These are phyloP conservation scores for Sisymbrium irio DNA, from an alignment of 345 rosid species.

Conservation along the genomic window DNA sequence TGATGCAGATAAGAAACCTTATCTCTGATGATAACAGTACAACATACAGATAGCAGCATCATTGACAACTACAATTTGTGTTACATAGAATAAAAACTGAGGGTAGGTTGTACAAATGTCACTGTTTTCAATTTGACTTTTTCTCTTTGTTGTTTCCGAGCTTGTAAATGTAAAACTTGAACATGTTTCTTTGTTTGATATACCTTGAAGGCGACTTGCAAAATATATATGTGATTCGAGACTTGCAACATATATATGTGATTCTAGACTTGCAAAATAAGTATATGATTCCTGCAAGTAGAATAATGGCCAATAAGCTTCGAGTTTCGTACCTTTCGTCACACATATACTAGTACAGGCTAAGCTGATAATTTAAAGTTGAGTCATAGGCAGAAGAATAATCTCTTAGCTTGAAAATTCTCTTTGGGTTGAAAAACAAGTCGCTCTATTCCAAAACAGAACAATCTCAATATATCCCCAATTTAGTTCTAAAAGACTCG, in stretches of 20 bases:
- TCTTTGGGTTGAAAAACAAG: not conserved
- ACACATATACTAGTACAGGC: no score
- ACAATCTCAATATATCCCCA: not conserved
- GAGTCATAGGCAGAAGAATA: no score
- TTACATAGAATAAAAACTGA: constrained; percentile 15
- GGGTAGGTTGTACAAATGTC: constrained; percentile 30
- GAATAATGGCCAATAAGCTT: no score
- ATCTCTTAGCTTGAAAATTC: not conserved
- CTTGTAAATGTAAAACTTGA: constrained; percentile 6
- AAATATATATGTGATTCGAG: not conserved
- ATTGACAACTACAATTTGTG: not conserved
- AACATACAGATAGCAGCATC: constrained; percentile 46
- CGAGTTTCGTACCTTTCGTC: no score
- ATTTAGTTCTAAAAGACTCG: not conserved
- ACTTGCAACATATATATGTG: not conserved
- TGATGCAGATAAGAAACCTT: constrained; percentile 67
- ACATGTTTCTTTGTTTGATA: not conserved
- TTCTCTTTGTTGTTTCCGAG: not conserved
- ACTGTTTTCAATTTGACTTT: not conserved
- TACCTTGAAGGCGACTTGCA: not conserved
- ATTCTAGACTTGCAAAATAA: no score
- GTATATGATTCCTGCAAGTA: not conserved
- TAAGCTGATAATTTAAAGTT: not conserved
- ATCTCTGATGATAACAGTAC: constrained; percentile 57
- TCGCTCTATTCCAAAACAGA: not conserved